These are phyloP conservation scores for Lepiota subincarnata DNA, from an alignment of 768 basidiomycete genomes.

Conservation along the genomic window DNA sequence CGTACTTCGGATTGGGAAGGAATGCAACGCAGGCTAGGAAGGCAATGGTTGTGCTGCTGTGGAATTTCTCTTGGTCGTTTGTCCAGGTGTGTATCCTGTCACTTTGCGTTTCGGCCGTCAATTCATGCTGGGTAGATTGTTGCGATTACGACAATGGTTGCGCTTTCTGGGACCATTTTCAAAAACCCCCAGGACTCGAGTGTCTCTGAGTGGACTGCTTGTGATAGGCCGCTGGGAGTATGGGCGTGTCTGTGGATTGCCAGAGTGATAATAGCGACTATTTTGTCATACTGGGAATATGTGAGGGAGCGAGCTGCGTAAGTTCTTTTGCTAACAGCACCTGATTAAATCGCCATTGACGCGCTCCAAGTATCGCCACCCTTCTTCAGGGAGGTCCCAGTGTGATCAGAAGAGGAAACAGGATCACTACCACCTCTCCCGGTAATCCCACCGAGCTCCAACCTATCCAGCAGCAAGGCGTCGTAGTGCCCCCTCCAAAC, in stretches of 20 bases:
- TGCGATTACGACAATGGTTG: slow-evolving; percentile 47
- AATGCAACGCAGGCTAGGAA: slow-evolving; percentile 48
- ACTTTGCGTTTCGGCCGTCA: neutral
- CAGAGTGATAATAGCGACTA: slow-evolving; percentile 44
- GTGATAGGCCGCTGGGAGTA: slow-evolving; percentile 57
- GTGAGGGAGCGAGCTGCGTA: slow-evolving; percentile 29
- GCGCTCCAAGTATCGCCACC: neutral
- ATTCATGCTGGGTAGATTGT: slow-evolving; percentile 35
- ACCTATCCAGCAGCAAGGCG: slow-evolving; percentile 11
- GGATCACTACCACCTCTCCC: slow-evolving; percentile 2
- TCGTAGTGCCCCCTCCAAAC: slow-evolving; percentile 9
- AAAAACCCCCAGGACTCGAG: slow-evolving; percentile 39
- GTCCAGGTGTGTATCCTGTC: slow-evolving; percentile 37
- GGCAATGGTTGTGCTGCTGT: slow-evolving; percentile 48
- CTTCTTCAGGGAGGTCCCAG: neutral
- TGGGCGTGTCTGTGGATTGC: slow-evolving; percentile 68
- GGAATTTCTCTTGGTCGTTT: slow-evolving; percentile 46
- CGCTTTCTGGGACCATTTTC: slow-evolving; percentile 38
- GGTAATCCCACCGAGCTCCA: slow-evolving; percentile 3
- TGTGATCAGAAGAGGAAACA: slow-evolving; percentile 5
- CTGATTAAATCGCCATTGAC: neutral
- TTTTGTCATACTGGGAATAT: slow-evolving; percentile 57
- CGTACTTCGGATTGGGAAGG: slow-evolving; percentile 51
- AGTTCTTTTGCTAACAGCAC: slow-evolving; percentile 9
- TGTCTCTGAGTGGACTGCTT: slow-evolving; percentile 57